Percentiles rank a stretch among this genome's conserved stretches.
These are phyloP conservation scores for Tetrahymena borealis DNA, from an alignment of 73 alveolate genomes.

Conservation along the genomic window DNA sequence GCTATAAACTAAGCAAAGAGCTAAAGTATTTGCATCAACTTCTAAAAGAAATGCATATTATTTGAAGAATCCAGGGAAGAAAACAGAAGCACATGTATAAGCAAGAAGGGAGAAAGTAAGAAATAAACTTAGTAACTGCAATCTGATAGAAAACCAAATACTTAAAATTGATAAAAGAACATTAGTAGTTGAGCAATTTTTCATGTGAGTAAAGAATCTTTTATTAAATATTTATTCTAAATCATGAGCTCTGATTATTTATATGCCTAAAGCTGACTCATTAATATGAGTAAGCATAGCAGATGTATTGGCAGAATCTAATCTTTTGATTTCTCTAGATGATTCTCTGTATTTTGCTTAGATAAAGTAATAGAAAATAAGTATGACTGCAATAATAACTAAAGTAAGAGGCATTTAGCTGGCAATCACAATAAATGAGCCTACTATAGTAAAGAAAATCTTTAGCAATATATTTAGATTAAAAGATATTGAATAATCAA, in stretches of 20 bases:
- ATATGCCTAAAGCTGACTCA: slow-evolving; percentile 29
- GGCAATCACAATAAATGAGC: slow-evolving; percentile 20
- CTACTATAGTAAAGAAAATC: slow-evolving; percentile 22
- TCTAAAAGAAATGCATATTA: not conserved
- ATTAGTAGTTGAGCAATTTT: slow-evolving; percentile 3
- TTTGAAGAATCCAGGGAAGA: not conserved
- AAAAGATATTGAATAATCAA: slow-evolving; percentile 34
- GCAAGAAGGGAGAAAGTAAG: slow-evolving; percentile 9
- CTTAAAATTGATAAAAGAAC: slow-evolving; percentile 20
- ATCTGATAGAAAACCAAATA: slow-evolving; percentile 32
- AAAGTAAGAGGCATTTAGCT: slow-evolving; percentile 23
- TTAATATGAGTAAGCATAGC: slow-evolving; percentile 27
- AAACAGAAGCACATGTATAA: slow-evolving; percentile 14
- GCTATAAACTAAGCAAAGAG: slow-evolving; percentile 20
- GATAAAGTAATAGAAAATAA: not conserved
- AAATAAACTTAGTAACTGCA: slow-evolving; percentile 10
- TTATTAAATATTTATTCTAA: not conserved
- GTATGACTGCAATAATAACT: not conserved
- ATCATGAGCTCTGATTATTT: slow-evolving; percentile 25
- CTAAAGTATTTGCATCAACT: slow-evolving; percentile 35
- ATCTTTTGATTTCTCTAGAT: slow-evolving; percentile 35
- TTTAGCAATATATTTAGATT: not conserved
- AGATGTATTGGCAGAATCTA: slow-evolving; percentile 29
- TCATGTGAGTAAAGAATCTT: slow-evolving; percentile 2
- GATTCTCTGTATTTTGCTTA: slow-evolving; percentile 23